phyloP scores from a whole-genome alignment of 352 stramenopile species.

The Pythium aphanidermatum region DNA sequence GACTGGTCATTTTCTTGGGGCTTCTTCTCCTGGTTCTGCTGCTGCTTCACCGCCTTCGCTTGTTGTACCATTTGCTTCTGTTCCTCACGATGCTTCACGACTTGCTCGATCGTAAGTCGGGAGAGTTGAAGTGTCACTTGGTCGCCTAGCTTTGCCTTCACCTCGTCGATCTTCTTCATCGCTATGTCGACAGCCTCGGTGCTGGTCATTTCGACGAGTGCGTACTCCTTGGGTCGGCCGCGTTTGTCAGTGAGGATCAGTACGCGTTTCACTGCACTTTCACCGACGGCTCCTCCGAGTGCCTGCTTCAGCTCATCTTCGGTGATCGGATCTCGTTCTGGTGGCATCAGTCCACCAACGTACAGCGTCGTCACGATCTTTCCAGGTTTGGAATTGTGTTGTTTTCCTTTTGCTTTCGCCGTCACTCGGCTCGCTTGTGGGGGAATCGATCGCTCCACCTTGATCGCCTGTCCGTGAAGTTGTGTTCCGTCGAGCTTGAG shows the following conservation, averaged over 20 bases:
- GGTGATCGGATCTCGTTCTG: slow-evolving; percentile 19
- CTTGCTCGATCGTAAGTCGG: slow-evolving; percentile 54
- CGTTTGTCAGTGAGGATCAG: slow-evolving; percentile 53
- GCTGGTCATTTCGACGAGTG: slow-evolving; percentile 43
- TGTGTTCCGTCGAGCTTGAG: slow-evolving; percentile 26
- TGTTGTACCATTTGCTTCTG: slow-evolving; percentile 38
- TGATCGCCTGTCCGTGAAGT: slow-evolving; percentile 34
- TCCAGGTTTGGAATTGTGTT: not conserved
- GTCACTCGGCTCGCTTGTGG: slow-evolving; percentile 8
- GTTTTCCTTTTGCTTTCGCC: slow-evolving; percentile 10
- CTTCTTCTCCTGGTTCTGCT: not conserved
- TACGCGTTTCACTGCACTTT: slow-evolving; percentile 31
- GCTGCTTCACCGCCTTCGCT: slow-evolving; percentile 16
- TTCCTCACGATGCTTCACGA: slow-evolving; percentile 41
- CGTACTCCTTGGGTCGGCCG: slow-evolving; percentile 61
- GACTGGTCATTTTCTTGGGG: slow-evolving; percentile 2
- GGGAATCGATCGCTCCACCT: slow-evolving; percentile 47
- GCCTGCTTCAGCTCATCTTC: slow-evolving; percentile 31
- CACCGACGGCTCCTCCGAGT: slow-evolving; percentile 36
- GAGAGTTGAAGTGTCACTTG: slow-evolving; percentile 53
- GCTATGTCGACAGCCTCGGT: slow-evolving; percentile 23
- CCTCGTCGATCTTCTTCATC: slow-evolving; percentile 20
- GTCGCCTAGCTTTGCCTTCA: slow-evolving; percentile 35
- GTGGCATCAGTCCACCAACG: slow-evolving; percentile 34
- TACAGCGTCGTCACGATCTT: slow-evolving; percentile 37